These are phyloP conservation scores for Tuber aestivum DNA, from an alignment of 495 filamentous ascomycete genomes.

Conservation along the genomic window DNA sequence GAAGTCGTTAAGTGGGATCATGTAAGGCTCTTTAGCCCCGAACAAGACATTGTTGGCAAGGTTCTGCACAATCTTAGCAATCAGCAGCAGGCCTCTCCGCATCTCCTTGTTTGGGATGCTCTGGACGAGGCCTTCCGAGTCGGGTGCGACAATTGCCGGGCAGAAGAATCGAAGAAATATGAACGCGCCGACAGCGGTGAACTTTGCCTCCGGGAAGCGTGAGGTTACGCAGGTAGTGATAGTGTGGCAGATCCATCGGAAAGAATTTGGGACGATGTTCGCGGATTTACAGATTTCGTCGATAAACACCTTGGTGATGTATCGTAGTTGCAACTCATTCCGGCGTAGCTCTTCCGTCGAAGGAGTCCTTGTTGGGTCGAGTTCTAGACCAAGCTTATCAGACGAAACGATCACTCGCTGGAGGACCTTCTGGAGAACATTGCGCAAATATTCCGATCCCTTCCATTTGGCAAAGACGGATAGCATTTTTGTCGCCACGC, in stretches of 20 bases:
- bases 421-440: constrained; percentile 58
- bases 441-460: constrained; percentile 55
- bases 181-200: constrained; percentile 63
- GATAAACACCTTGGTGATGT: constrained; percentile 60
- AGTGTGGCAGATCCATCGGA: constrained; percentile 60
- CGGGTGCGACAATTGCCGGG: constrained; percentile 62
- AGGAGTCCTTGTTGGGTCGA: constrained; percentile 55
- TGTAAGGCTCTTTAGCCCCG: constrained; percentile 64
- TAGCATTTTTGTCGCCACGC: constrained; percentile 63
- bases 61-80: constrained; percentile 64
- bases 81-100: constrained; percentile 58
- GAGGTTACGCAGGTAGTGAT: constrained; percentile 55
- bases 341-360: constrained; percentile 56
- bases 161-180: constrained; percentile 66
- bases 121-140: constrained; percentile 57
- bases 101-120: constrained; percentile 58
- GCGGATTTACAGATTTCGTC: constrained; percentile 59
- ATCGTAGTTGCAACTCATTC: constrained; percentile 56
- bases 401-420: constrained; percentile 56
- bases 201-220: constrained; percentile 61
- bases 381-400: constrained; percentile 59
- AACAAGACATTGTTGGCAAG: constrained; percentile 65
- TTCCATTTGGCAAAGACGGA: constrained; percentile 65
- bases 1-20: constrained; percentile 62
- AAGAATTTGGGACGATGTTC: constrained; percentile 55